Percentiles rank a stretch among this genome's conserved stretches.
phyloP scores from a whole-genome alignment of 345 rosid genomes.

The Eucalyptus cloeziana region DNA sequence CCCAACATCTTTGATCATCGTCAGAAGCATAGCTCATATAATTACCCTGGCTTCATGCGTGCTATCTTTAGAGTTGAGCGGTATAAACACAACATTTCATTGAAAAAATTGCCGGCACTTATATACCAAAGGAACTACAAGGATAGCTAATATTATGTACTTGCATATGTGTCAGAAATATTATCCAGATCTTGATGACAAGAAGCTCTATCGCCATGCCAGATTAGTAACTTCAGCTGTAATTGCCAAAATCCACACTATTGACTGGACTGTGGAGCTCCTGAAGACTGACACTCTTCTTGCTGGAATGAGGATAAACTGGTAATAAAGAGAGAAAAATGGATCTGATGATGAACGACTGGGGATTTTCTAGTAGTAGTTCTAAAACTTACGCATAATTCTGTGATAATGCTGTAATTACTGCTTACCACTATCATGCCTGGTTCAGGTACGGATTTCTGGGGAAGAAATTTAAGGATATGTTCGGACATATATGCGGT shows the following conservation, averaged over 20 bases:
- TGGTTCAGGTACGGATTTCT: conserved; percentile 41
- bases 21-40: not conserved
- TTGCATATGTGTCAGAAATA: conserved; percentile 11
- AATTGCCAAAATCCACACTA: conserved; percentile 81
- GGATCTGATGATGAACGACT: not conserved
- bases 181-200: conserved; percentile 48
- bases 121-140: not conserved
- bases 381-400: not conserved
- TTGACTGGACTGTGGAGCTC: conserved; percentile 79
- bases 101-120: not conserved
- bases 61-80: not conserved
- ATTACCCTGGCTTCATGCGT: not conserved
- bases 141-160: not conserved
- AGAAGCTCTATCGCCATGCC: conserved; percentile 47
- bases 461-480: conserved; percentile 62
- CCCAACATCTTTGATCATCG: not conserved
- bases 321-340: conserved; percentile 13
- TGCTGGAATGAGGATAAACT: conserved; percentile 63
- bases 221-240: conserved; percentile 72
- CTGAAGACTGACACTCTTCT: conserved; percentile 56
- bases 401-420: not conserved
- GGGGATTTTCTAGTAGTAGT: not conserved
- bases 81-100: not conserved
- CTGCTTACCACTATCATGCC: not conserved
- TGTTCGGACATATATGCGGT: conserved; percentile 41